Conservation (phyloP, 208 protist genomes). For the Leishmania lainsoni region DNA sequence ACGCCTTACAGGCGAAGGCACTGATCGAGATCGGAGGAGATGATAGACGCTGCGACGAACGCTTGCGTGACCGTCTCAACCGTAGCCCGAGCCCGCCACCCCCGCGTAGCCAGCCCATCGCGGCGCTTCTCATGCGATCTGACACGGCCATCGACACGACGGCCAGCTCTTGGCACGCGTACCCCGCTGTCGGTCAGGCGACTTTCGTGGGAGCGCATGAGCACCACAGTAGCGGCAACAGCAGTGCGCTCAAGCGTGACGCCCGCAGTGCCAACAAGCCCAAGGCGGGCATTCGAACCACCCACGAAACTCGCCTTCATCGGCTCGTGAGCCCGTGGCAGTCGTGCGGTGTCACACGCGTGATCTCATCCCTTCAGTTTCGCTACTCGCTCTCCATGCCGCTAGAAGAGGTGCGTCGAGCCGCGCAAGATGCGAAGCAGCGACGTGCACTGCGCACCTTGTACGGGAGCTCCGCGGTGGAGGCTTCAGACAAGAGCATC, state of each 20-base stretch:
- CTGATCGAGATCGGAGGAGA: background rate
- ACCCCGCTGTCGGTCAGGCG: background rate
- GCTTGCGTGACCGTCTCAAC: background rate
- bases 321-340: conserved; percentile 16
- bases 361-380: background rate
- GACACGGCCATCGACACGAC: conserved; percentile 44
- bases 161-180: conserved; percentile 22
- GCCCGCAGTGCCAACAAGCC: no score
- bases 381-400: conserved; percentile 21
- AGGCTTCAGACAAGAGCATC: background rate
- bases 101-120: background rate
- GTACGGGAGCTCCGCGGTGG: conserved; percentile 5
- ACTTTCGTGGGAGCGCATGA: conserved; percentile 9
- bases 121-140: conserved; percentile 46
- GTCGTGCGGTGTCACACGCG: background rate
- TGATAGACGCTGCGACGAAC: background rate
- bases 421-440: conserved; percentile 25
- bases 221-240: background rate
- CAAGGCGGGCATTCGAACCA: background rate
- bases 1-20: background rate
- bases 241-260: background rate
- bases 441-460: conserved; percentile 17
- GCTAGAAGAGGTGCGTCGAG: conserved; percentile 21
- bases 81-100: background rate
- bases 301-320: background rate